These are phyloP conservation scores for Debaryomyces coudertii DNA, from an alignment of 1,139 yeast species.

Conservation along the genomic window DNA sequence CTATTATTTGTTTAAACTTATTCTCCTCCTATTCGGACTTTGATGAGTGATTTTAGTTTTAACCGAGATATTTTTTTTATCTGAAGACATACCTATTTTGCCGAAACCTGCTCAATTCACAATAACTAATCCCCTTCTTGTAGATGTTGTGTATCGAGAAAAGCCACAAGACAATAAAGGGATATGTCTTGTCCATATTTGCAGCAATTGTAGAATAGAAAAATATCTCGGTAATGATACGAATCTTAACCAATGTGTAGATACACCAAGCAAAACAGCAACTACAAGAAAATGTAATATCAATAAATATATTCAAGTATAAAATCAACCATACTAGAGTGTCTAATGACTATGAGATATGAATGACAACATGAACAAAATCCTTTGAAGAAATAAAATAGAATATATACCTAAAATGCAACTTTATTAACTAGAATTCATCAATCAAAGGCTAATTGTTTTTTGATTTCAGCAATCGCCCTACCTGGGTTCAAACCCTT, in stretches of 20 bases:
- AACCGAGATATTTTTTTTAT: not conserved
- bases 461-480: constrained; percentile 97
- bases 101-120: not conserved
- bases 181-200: not conserved
- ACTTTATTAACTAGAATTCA: constrained; percentile 4
- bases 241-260: not conserved
- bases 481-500: constrained; percentile 98
- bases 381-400: constrained; percentile 6
- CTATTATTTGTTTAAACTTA: not conserved
- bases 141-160: not conserved
- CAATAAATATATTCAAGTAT: constrained; percentile 2
- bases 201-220: not conserved
- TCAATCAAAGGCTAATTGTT: constrained; percentile 81
- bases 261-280: not conserved
- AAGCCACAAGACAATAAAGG: too few species aligned
- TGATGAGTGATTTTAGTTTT: not conserved
- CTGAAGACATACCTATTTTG: not conserved
- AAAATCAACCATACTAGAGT: not conserved
- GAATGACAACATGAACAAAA: constrained; percentile 1
- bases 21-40: not conserved
- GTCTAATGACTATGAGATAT: not conserved
- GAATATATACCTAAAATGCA: constrained; percentile 9
- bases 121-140: too few species aligned
- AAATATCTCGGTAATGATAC: not conserved
- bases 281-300: not conserved